A percentile compares a stretch with the other conserved stretches of the same genome.
Conservation (phyloP, 108 stramenopile genomes). For the Cyclostephanos tholiformis region DNA sequence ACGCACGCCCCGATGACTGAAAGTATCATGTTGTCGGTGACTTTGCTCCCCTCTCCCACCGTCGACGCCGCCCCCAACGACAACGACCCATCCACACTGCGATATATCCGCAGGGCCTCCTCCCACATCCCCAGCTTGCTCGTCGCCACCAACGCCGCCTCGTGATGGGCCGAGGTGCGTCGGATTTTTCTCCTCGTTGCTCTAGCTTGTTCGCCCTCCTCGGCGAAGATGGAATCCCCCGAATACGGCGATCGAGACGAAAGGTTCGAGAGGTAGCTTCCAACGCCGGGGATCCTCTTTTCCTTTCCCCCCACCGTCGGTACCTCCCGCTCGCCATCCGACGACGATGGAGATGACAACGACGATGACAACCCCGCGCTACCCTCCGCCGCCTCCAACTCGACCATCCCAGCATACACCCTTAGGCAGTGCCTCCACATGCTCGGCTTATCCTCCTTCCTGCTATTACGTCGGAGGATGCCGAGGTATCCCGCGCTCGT, state of each 20-base stretch:
- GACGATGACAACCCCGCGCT: background rate
- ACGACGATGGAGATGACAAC: background rate
- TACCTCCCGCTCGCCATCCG: background rate
- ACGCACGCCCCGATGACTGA: conserved; percentile 62
- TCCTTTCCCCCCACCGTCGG: background rate
- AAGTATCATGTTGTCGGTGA: conserved; percentile 78
- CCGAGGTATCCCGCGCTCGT: conserved; percentile 76
- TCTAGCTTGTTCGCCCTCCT: conserved; percentile 21
- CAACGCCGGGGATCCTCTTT: background rate
- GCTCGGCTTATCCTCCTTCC: conserved; percentile 75
- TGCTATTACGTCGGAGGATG: conserved; percentile 71
- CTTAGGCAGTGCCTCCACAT: conserved; percentile 76
- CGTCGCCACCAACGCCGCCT: conserved; percentile 78
- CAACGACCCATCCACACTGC: conserved; percentile 41
- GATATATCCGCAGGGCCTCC: conserved; percentile 68
- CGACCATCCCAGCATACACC: conserved; percentile 73
- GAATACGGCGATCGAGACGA: too few relatives aligned
- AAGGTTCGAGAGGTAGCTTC: too few relatives aligned
- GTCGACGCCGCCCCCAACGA: background rate
- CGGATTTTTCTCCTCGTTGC: conserved; percentile 37
- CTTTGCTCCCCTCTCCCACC: conserved; percentile 13
- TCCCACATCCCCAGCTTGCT: conserved; percentile 79
- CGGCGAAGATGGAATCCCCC: too few relatives aligned
- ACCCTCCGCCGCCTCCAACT: conserved; percentile 35
- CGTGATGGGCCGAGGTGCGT: conserved; percentile 68